These are phyloP conservation scores for Crassisporium funariophilum DNA, from an alignment of 768 basidiomycete species.

Conservation along the genomic window DNA sequence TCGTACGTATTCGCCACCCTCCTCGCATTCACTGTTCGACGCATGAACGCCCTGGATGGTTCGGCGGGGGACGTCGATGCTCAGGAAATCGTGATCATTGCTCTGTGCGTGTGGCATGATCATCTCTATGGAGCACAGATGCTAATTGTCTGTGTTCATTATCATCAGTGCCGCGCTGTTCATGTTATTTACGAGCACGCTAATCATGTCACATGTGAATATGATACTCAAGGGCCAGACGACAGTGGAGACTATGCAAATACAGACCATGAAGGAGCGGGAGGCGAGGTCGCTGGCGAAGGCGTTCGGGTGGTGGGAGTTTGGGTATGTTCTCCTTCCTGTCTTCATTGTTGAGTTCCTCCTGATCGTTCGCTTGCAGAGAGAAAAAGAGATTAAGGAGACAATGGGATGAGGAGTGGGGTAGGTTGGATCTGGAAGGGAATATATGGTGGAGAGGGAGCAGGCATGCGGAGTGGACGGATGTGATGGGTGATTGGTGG, in stretches of 20 bases:
- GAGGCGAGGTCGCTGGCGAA: slow-evolving; percentile 54
- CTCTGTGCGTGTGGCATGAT: slow-evolving; percentile 53
- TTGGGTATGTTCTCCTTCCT: slow-evolving; percentile 42
- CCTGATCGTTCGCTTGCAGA: slow-evolving; percentile 34
- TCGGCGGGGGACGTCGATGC: slow-evolving; percentile 48
- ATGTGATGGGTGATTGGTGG: slow-evolving; percentile 73
- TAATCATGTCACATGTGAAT: slow-evolving; percentile 60
- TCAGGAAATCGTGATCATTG: slow-evolving; percentile 73
- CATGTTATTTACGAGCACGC: slow-evolving; percentile 61
- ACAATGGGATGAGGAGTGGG: slow-evolving; percentile 84
- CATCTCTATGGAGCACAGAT: not conserved
- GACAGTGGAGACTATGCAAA: slow-evolving; percentile 77
- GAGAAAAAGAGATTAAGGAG: slow-evolving; percentile 45
- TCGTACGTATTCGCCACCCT: slow-evolving; percentile 66
- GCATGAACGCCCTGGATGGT: slow-evolving; percentile 16
- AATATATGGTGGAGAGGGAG: slow-evolving; percentile 87
- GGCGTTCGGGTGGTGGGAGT: slow-evolving; percentile 55
- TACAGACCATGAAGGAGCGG: slow-evolving; percentile 61
- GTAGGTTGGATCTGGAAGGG: slow-evolving; percentile 69
- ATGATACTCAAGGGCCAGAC: slow-evolving; percentile 67
- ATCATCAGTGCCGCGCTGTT: slow-evolving; percentile 66
- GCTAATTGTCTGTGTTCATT: not conserved
- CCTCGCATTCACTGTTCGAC: slow-evolving; percentile 50
- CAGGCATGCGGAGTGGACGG: slow-evolving; percentile 65
- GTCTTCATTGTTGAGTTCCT: not conserved